A percentile compares a stretch with the other conserved stretches of the same genome.
phyloP scores from a whole-genome alignment of 2,329 filamentous ascomycete genomes.

The Alternaria sp. region DNA sequence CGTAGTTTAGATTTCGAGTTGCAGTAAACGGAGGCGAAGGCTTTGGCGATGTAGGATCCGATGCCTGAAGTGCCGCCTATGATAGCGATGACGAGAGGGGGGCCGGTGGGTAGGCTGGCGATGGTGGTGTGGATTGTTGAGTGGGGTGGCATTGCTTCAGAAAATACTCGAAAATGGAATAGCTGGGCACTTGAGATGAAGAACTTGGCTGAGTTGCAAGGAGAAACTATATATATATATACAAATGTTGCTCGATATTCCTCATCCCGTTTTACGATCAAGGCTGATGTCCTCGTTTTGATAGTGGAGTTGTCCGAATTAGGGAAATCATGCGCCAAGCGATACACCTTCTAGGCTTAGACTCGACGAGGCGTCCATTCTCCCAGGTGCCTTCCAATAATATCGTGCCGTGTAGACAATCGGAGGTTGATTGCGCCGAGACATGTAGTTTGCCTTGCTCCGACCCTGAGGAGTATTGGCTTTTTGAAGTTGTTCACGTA shows the following conservation, averaged over 20 bases:
- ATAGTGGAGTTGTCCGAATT: not conserved
- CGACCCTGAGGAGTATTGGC: not conserved
- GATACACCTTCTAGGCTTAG: not conserved
- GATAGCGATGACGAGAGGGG: conserved; percentile 29
- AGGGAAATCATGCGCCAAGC: not conserved
- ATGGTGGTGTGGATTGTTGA: conserved; percentile 13
- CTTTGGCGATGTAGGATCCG: conserved; percentile 30
- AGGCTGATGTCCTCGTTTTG: not conserved
- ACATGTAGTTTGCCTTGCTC: not conserved
- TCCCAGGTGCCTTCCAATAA: not conserved
- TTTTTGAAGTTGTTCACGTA: not conserved
- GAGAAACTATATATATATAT: not conserved
- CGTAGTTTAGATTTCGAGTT: conserved; percentile 33
- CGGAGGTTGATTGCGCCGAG: not conserved
- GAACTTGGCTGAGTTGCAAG: not conserved
- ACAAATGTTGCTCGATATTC: not conserved
- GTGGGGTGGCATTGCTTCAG: not conserved
- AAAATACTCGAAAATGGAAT: not conserved
- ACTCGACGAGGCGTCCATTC: not conserved
- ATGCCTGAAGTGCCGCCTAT: conserved; percentile 34
- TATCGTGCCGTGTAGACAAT: not conserved
- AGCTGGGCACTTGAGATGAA: not conserved
- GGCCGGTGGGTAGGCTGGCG: conserved; percentile 19
- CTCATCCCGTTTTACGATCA: not conserved
- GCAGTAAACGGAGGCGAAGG: conserved; percentile 23